Conservation (phyloP, 257 asterid genomes). For the Prunella vulgaris region DNA sequence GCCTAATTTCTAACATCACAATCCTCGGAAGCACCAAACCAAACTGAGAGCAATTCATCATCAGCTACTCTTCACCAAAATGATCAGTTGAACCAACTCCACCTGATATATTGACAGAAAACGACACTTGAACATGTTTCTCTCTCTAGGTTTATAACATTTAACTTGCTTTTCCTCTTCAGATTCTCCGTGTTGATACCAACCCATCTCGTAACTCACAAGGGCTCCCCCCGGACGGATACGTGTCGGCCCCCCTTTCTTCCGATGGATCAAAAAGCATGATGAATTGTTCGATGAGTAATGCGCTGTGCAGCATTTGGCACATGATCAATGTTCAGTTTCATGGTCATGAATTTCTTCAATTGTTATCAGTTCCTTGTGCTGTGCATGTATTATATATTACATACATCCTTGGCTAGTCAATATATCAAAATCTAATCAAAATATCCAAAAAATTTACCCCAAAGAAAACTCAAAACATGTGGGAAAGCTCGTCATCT, state of each 20-base stretch:
- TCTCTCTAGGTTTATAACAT: not conserved
- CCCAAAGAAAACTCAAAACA: slow-evolving; percentile 36
- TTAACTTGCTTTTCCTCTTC: not conserved
- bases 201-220: not conserved
- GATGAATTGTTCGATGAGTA: slow-evolving; percentile 8
- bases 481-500: slow-evolving; percentile 21
- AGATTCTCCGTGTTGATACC: slow-evolving; percentile 5
- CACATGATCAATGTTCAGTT: slow-evolving; percentile 17
- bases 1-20: not conserved
- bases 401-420: slow-evolving; percentile 34
- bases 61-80: not conserved
- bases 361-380: slow-evolving; percentile 29
- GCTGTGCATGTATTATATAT: slow-evolving; percentile 29
- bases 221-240: not conserved
- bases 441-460: slow-evolving; percentile 27
- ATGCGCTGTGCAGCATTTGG: not conserved
- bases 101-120: not conserved
- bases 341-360: slow-evolving; percentile 21
- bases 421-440: slow-evolving; percentile 35
- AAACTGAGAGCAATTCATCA: not conserved
- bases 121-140: too few relatives aligned
- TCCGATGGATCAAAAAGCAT: not conserved
- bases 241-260: not conserved
- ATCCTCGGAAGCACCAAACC: slow-evolving; percentile 16
- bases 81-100: not conserved